Evolutionary conservation across 2,329 filamentous ascomycete genomes (phyloP), one percentile per base, ranked within the genome.

Genomic region (Tolypocladium amazonense): DNA sequence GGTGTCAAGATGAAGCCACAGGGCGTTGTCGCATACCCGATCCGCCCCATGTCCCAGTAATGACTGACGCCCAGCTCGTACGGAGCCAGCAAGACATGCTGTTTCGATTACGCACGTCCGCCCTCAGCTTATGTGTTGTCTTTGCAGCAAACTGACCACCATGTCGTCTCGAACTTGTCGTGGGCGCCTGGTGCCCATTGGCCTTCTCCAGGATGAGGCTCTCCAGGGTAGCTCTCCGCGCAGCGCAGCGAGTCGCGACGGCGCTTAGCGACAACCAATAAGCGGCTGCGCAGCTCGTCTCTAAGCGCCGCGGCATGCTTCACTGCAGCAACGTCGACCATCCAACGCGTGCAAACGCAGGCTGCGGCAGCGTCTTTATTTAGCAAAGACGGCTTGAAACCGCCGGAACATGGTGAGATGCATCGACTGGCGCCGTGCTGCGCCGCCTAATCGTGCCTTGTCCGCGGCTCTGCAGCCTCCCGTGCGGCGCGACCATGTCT

Each of bases 271-370:
- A 20, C 56, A 57, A 47, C 71, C 71, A 73, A 73, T 72, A 57
- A 65, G 33, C 14, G 23, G 7, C 37, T 33, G 25, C 35, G 15
- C 54, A 53, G 35, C 55, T 65, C 59, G 58, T 63, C 63, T 59
- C 58, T 62, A 65, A 72, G 76, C 76, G 76, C 73, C 72, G 74
- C 72, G 69, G 67, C 68, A 73, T 62, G 73, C 72, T 12, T 47
- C 37, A 45, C 45, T 25, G 56, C 55, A 56, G 37, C 37, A 56
- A 30, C 55, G 55, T 50, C 52, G 47, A 54, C 53, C 57, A 59
- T 58, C 33, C 12, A 56, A 54, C 8, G 18, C 61, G 56, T 38
- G 58, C 25, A 59, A 57, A 56, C 58, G 56, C 52, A 45, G 56
- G 33, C 55, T 20, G 57, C n/a, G 43, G 25, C n/a, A 18, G 52